Evolutionary conservation across 305 asterid species (phyloP).

Genomic region (Fraxinus greggii): DNA sequence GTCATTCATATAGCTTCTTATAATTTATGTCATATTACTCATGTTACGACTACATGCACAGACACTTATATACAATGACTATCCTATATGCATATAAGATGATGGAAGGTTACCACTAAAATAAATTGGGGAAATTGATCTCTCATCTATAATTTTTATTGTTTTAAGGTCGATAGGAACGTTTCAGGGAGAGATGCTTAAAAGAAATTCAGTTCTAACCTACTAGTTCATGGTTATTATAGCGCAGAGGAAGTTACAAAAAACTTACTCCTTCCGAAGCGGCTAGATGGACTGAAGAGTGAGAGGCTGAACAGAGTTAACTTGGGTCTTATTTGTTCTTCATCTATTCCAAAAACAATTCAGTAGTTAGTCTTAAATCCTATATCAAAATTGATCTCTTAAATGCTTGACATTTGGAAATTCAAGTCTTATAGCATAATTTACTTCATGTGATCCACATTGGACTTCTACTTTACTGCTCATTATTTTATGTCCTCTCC

Average conservation of each 20-base stretch:
- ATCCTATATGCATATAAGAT: background rate
- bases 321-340: background rate
- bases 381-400: background rate
- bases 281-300: constrained; percentile 23
- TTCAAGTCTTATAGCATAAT: constrained; percentile 2
- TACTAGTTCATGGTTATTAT: constrained; percentile 2
- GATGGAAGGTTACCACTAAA: background rate
- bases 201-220: constrained; percentile 1
- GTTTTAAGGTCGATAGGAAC: background rate
- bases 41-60: background rate
- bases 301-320: background rate
- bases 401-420: constrained; percentile 7
- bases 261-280: constrained; percentile 4
- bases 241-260: constrained; percentile 10
- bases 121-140: background rate
- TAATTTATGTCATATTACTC: background rate
- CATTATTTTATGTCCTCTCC: background rate
- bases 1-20: background rate
- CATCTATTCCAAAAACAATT: background rate
- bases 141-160: background rate
- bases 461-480: constrained; percentile 9
- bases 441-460: background rate
- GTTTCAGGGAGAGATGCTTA: background rate
- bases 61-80: background rate
- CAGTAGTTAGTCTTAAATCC: background rate